Evolutionary conservation across 164 flowering plant species (phyloP).

Genomic region (Cinnamomum chago): DNA sequence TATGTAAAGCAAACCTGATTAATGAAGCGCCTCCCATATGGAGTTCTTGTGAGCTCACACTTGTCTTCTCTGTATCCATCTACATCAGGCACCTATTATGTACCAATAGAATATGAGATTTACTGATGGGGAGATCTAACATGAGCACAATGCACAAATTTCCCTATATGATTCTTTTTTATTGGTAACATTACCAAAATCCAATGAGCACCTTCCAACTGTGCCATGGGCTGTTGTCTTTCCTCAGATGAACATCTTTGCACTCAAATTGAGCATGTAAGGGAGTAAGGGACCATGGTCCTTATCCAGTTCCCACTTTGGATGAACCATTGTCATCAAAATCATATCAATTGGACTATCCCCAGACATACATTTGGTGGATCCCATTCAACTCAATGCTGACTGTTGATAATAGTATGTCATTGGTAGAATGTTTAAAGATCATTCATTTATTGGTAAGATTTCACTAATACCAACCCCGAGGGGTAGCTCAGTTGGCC

Average conservation of each 20-base stretch:
- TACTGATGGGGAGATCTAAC: neutral
- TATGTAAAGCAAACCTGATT: conserved; percentile 42
- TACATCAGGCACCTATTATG: conserved; percentile 74
- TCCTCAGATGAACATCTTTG: too few relatives aligned
- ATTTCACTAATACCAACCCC: too few relatives aligned
- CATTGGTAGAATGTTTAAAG: too few relatives aligned
- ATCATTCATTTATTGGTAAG: too few relatives aligned
- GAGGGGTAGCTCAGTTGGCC: too few relatives aligned
- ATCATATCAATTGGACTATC: neutral
- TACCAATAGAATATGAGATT: neutral
- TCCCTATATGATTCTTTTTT: neutral
- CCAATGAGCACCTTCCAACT: too few relatives aligned
- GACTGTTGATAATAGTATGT: neutral
- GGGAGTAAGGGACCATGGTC: too few relatives aligned
- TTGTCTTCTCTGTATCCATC: conserved; percentile 52
- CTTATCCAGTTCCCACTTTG: neutral
- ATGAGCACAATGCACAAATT: neutral
- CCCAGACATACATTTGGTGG: neutral
- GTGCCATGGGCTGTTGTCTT: too few relatives aligned
- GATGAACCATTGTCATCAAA: neutral
- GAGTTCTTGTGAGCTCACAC: conserved; percentile 92
- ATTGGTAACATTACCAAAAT: too few relatives aligned
- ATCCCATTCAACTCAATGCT: neutral
- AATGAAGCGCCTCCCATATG: conserved; percentile 83
- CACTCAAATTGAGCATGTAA: too few relatives aligned